Conservation (phyloP, 768 basidiomycete genomes). For the Fomitopsis pulvina region DNA sequence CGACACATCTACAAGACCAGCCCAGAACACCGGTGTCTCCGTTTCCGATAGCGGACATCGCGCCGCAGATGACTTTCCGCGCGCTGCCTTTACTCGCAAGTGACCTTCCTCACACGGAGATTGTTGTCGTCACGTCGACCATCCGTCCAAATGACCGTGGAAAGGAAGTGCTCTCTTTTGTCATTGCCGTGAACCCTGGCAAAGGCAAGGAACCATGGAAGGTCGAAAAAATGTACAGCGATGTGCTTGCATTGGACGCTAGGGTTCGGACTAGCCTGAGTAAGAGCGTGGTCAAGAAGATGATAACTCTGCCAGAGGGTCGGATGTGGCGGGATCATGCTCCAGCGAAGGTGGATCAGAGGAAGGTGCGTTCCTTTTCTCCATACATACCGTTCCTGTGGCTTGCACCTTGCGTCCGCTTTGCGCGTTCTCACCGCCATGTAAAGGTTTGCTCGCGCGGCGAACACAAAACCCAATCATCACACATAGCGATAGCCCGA, state of each 20-base stretch:
- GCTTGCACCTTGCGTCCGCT: neutral
- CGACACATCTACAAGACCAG: conserved; percentile 20
- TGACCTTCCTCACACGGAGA: conserved; percentile 68
- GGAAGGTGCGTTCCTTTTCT: conserved; percentile 59
- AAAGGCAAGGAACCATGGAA: conserved; percentile 69
- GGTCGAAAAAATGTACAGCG: conserved; percentile 91
- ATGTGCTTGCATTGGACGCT: conserved; percentile 84
- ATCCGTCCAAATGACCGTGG: conserved; percentile 87
- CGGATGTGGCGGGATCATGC: conserved; percentile 96
- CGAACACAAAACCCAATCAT: too few species aligned
- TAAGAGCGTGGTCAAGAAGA: conserved; percentile 69
- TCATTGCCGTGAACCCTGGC: conserved; percentile 69
- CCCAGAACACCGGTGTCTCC: conserved; percentile 20
- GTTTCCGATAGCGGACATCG: conserved; percentile 22
- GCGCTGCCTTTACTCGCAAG: conserved; percentile 61
- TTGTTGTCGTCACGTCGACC: conserved; percentile 72
- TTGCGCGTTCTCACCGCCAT: neutral
- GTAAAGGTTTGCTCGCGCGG: too few species aligned
- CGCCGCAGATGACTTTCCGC: conserved; percentile 44
- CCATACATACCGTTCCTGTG: neutral
- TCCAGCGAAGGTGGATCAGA: conserved; percentile 91
- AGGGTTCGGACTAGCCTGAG: conserved; percentile 53
- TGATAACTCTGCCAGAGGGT: conserved; percentile 81
- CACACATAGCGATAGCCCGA: too few species aligned
- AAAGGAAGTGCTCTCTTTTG: conserved; percentile 88